Base-by-base conservation (phyloP, 495 filamentous ascomycete genomes). In the Neurospora discreta region DNA sequence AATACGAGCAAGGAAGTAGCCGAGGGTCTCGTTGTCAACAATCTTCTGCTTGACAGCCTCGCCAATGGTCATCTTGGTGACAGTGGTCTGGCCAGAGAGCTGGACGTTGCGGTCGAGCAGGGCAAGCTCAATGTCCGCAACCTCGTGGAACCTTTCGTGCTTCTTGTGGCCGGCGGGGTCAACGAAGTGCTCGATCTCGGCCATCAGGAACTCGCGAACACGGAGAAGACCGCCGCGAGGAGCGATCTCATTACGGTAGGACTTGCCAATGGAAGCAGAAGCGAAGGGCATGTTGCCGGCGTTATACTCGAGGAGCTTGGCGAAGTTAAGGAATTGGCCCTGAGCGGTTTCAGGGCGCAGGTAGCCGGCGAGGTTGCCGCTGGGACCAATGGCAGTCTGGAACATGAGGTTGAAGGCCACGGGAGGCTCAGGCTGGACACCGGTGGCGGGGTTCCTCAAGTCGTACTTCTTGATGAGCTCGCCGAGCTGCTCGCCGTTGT, bases 21-120 rank as follows among this genome's bases (percentile, higher is more conserved):
- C 92, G n/a, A 95, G 85, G 1, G 91, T 93, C 83, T 95, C 92
- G 80, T 93, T 95, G 78, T 95, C 91, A 11, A 95, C 90, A 20
- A 92, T 76, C 10, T 87, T 85, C 26, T 82, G 83, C 78, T 87
- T 83, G 38, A 95, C 91, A 38, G 92, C 92, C 77, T 92, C 82
- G 72, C 91, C 90, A 72, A 94, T 89, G 23, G 87, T 83, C 79
- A 89, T 85, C 71, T 80, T 84, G 75, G 84, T 84, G 20, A 86
- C 82, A 46, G 88, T 78, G 18, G 91, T 93, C 77, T 88, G 85
- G 68, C 91, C 91, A 69, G 86, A 87, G 42, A 91, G 85, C 82
- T 95, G 92, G 1, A 90, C 88, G 26, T 91, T 79, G 68, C 92
- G 89, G 76, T 91, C 87, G 18, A 95, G 86, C 41, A 95, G 83